Evolutionary conservation across 2,329 filamentous ascomycete genomes (phyloP), one percentile per base, ranked within the genome.

Genomic region (Aspergillus japonicus): DNA sequence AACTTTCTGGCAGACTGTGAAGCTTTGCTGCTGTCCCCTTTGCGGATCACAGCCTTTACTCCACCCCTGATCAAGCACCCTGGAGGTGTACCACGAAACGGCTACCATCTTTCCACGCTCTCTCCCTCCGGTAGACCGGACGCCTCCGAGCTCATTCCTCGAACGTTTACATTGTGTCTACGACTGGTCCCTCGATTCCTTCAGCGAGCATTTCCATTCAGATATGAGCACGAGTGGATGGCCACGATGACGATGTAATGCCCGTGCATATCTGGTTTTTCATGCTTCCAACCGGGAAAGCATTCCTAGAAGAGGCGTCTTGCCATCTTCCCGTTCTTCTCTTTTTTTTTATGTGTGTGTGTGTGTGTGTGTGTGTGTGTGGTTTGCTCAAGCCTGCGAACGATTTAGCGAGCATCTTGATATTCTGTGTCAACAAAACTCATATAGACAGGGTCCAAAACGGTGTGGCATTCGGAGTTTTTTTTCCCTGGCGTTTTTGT

Each of bases 281-380:
- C 54, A 26, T 44, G 47, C 51, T 56, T 50, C 58, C 14, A 19
- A 33, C 50, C 31, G 58, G 53, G 57, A 54, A 54, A 64, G 65
- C 65, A 64, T 67, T 62, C 56, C 62, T 57, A 60, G 50, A 64
- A 44, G 58, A 52, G 62, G 63, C 61, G 66, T 64, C 64, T 57
- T 60, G 26, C 26, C 26, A 1, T 10, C 2, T 10, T 29, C 26
- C 10, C 26, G 26, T 31, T 47, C 47, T 51, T 35, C 50, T 55
- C 47, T 55, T 54, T 14, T 29, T 54, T 31, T 0, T 29, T 29
- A 7, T 29, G 26, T 29, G 26, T 29, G 26, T 26, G 26, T 26
- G 26, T 26, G 26, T 26, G 29, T 31, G 7, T 26, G 26, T 8
- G 26, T 29, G 26, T 29, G 26, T 29, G 26, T 29, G 26, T 29